Percentiles rank a stretch among this genome's conserved stretches.
Conservation (phyloP, 805 yeast genomes). For the Candida chauliodis region DNA sequence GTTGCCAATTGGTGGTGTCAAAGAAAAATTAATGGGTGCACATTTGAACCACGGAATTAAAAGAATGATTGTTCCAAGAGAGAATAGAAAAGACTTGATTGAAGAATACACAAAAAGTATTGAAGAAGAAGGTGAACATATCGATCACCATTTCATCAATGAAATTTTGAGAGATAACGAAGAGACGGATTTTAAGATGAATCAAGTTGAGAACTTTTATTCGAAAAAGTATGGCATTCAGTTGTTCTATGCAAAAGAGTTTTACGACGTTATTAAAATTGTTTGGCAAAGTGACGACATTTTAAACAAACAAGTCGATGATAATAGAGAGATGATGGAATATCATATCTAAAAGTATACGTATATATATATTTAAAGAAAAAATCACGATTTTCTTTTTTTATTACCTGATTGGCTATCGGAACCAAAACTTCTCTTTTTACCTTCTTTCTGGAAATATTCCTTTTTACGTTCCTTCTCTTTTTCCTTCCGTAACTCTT, state of each 20-base stretch:
- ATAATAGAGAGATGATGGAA: conserved; percentile 26
- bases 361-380: not conserved
- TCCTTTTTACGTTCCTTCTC: conserved; percentile 86
- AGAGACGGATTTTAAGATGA: conserved; percentile 23
- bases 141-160: conserved; percentile 24
- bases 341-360: conserved; percentile 21
- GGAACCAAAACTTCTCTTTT: conserved; percentile 49
- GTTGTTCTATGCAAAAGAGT: conserved; percentile 65
- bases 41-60: conserved; percentile 52
- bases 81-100: conserved; percentile 65
- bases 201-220: conserved; percentile 46
- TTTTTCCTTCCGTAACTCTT: conserved; percentile 66
- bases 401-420: conserved; percentile 30
- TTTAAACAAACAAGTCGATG: conserved; percentile 15
- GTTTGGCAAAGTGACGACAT: conserved; percentile 62
- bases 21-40: conserved; percentile 76
- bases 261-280: conserved; percentile 67
- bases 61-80: conserved; percentile 65
- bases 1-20: conserved; percentile 77
- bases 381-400: conserved; percentile 24
- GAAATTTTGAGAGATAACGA: conserved; percentile 36
- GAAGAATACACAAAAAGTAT: conserved; percentile 46
- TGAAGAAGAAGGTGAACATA: conserved; percentile 24
- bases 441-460: conserved; percentile 68
- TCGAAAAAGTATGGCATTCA: conserved; percentile 54